Evolutionary conservation across 1,284 basidiomycete genomes (phyloP), one percentile per base, ranked within the genome.

Genomic region (Ustanciosporium gigantosporum): DNA sequence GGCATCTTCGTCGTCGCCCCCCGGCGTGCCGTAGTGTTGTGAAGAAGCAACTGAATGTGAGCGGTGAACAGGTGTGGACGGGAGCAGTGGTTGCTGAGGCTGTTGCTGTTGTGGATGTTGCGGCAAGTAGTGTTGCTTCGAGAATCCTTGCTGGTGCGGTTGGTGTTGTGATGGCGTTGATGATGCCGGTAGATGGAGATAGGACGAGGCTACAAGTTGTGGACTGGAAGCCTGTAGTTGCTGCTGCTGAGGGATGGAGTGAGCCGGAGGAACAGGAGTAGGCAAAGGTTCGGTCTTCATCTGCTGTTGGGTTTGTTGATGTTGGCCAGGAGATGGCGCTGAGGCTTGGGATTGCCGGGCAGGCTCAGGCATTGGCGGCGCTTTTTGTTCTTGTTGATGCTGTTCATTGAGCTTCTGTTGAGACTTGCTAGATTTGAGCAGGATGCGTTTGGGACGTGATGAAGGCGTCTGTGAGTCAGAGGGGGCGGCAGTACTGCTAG

Each of bases 371-470:
- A 29, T 9, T n/a, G 27, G 27, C 11, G 27, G 27, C 27, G n/a
- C 9, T n/a, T 29, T n/a, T 29, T 29, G 27, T 11, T 9, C 9
- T n/a, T 29, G 27, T n/a, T 29, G 27, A 3, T 24, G 23, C n/a
- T 45, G 27, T 2, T 62, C 52, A 39, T 48, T 48, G 42, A 60
- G 56, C 20, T 52, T 66, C 19, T 38, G 39, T 23, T 50, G 42
- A 5, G 62, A 60, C 16, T 55, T 55, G 16, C 46, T 46, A 3
- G 56, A 31, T 22, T 52, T 56, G n/a, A 66, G 43, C 1, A 41
- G 25, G 43, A 59, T 66, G 38, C 61, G 55, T 17, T 60, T 66
- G 36, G 51, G 31, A 13, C 56, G 47, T 14, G 45, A 35, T 15
- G 32, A 29, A 19, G 9, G 27, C 9, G 55, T 36, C 7, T 39